Conservation (phyloP, 1,284 basidiomycete species). For the Inonotus obliquus region DNA sequence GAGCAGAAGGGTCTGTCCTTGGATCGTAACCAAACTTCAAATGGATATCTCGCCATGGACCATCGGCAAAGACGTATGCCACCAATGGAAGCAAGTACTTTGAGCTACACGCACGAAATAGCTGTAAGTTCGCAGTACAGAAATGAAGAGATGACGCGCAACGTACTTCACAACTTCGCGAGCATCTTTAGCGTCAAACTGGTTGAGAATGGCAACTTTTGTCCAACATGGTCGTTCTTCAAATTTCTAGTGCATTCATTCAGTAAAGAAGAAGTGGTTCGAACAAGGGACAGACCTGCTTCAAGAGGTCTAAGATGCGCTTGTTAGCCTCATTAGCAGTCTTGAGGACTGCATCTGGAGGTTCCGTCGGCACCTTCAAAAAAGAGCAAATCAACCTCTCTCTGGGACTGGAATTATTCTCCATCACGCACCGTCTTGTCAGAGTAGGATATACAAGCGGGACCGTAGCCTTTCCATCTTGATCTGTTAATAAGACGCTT, state of each 20-base stretch:
- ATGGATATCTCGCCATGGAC: conserved; percentile 89
- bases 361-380: conserved; percentile 2
- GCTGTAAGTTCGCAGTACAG: conserved; percentile 6
- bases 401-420: neutral
- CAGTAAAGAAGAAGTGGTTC: neutral
- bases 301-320: conserved; percentile 6
- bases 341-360: conserved; percentile 2
- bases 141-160: neutral
- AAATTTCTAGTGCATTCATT: conserved; percentile 44
- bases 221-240: conserved; percentile 85
- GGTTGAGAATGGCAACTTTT: conserved; percentile 77
- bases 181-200: conserved; percentile 65
- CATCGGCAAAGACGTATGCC: conserved; percentile 88
- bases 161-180: conserved; percentile 69
- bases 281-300: conserved; percentile 5
- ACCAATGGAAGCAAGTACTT: conserved; percentile 66
- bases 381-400: neutral
- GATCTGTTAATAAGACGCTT: conserved; percentile 75
- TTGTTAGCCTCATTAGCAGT: neutral
- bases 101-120: conserved; percentile 41
- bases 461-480: conserved; percentile 75
- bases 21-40: conserved; percentile 91
- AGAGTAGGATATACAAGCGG: conserved; percentile 63
- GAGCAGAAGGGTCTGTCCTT: conserved; percentile 59
- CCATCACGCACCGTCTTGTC: conserved; percentile 46